Evolutionary conservation across 441 rosid genomes (phyloP), one percentile per base, ranked within the genome.

Genomic region (Kokia cookei): DNA sequence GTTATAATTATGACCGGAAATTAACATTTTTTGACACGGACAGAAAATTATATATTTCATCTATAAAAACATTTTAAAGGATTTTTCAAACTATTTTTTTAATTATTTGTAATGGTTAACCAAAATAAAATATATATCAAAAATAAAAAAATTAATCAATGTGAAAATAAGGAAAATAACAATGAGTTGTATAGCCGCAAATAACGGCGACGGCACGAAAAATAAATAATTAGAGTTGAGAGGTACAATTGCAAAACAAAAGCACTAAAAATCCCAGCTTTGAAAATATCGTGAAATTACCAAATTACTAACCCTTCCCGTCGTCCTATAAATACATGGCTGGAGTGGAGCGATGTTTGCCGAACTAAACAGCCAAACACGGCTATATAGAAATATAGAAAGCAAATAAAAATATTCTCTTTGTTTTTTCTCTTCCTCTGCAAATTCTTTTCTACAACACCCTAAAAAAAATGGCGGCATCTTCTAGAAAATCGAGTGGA

Each of bases 271-370:
- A 5, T 17, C 53, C 37, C 12, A 3, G 7, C 47, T 4, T 7
- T 13, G 45, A 72, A 75, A 75, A 57, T 50, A 57, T 75, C 71
- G 51, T 58, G 51, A 72, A 26, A 76, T 60, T 37, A 71, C 72
- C 62, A 13, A 6, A 3, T 27, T 19, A 32, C 13, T 15, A 8
- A n/a, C 26, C 26, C 47, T 45, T 0, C 14, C 43, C 7, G 43
- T 13, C 48, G 9, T 43, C 29, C 84, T 88, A 86, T 88, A 83
- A 82, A 86, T 82, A 74, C 47, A 81, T 81, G 2, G 74, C 78
- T 83, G 37, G 82, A 82, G 62, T 82, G 0, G 24, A 75, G 80
- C 45, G n/a, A 66, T 76, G 90, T 85, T 88, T 88, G 90, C 89
- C 87, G 0, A 84, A 79, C 73, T 69, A 4, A 51, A 78, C 40